phyloP scores from a whole-genome alignment of 352 stramenopile species.

The Phytophthora boehmeriae region DNA sequence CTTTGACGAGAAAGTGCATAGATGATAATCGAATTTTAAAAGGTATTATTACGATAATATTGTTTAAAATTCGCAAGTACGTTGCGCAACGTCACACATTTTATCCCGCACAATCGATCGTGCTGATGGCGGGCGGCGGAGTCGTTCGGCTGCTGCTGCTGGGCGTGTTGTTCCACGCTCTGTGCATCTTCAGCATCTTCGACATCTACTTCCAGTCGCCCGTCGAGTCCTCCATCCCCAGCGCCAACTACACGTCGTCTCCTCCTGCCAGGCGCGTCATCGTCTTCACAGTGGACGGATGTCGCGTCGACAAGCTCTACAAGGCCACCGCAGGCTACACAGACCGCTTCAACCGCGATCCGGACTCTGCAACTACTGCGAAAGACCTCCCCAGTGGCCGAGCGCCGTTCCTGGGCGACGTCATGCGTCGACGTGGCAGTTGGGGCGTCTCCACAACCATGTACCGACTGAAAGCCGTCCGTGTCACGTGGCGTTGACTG shows the following conservation, averaged over 20 bases:
- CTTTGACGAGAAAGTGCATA: no score
- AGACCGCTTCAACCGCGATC: conserved; percentile 23
- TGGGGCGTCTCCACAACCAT: conserved; percentile 88
- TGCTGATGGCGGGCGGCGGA: conserved; percentile 11
- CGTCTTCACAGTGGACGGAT: conserved; percentile 84
- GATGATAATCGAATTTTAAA: no score
- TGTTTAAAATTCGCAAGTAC: not conserved
- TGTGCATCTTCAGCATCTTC: conserved; percentile 86
- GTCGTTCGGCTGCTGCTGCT: conserved; percentile 56
- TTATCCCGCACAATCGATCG: not conserved
- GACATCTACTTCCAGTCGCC: conserved; percentile 90
- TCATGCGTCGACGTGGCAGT: conserved; percentile 67
- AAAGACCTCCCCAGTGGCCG: conserved; percentile 21
- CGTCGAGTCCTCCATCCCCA: conserved; percentile 64
- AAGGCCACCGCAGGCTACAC: conserved; percentile 45
- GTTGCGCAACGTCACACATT: not conserved
- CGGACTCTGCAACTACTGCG: not conserved
- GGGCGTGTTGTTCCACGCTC: conserved; percentile 76
- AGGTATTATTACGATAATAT: no score
- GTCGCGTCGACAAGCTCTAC: conserved; percentile 84
- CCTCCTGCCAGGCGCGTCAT: conserved; percentile 68
- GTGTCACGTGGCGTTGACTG: conserved; percentile 83
- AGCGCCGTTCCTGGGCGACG: conserved; percentile 67
- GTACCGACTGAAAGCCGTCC: conserved; percentile 83
- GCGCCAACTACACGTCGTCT: conserved; percentile 35